Evolutionary conservation across 2,329 filamentous ascomycete species (phyloP), one percentile per base, ranked within the genome.

Genomic region (Xylariaceae sp.): DNA sequence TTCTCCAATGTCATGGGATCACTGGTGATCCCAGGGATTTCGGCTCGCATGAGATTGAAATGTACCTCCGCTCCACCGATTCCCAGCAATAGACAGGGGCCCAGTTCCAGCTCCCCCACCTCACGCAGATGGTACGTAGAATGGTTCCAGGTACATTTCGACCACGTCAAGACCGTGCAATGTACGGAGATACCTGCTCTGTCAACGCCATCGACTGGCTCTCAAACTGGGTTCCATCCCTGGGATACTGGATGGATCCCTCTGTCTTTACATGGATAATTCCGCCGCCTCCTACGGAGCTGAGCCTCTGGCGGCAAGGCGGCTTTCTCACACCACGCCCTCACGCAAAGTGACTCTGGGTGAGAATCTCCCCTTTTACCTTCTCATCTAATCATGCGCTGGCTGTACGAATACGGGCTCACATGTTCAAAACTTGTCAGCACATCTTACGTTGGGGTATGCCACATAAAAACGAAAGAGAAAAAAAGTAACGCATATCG

Each of bases 241-340:
- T 32, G 30, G 30, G 30, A 32, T 32, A n/a, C 16, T 26, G 4
- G 24, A 38, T 38, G 15, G 15, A 13, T 35, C 33, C n/a, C 31
- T 32, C 33, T 35, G 37, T 38, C 37, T 19, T 32, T 6, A 38
- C 37, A 31, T 31, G 37, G 37, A 38, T 30, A 38, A 38, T 38
- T 38, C 37, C 37, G 37, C 37, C 37, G 37, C 37, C 16, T 30
- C 37, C 24, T n/a, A 19, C 15, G 17, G 33, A 19, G 18, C 33
- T 35, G 13, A 35, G 33, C 33, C 33, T 35, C 33, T 19, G 22
- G 22, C 22, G 22, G 22, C 22, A 26, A 26, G 22, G 22, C 22
- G 22, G 22, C 22, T 26, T 26, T 26, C 11, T 26, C 22, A 26
- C 22, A 11, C 6, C 6, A 26, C 22, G 22, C 22, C 22, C 22